Conservation (phyloP, 768 basidiomycete genomes). For the Dentipellis sp. region DNA sequence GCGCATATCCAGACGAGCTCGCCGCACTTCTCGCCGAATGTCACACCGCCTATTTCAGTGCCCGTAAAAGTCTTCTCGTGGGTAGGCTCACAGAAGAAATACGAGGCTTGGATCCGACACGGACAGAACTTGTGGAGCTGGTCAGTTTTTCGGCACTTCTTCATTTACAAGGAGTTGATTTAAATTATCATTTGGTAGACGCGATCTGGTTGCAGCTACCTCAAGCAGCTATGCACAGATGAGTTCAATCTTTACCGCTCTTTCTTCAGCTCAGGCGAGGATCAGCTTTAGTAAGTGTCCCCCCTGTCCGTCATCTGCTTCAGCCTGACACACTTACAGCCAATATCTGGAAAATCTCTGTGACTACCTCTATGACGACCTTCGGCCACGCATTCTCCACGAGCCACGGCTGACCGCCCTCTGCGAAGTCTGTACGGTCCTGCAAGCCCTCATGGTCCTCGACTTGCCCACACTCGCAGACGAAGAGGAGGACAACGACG, state of each 20-base stretch:
- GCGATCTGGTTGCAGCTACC: slow-evolving; percentile 81
- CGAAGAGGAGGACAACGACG: slow-evolving; percentile 25
- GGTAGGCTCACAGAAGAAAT: slow-evolving; percentile 76
- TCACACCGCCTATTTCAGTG: slow-evolving; percentile 72
- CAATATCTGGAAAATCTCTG: slow-evolving; percentile 86
- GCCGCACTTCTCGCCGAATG: slow-evolving; percentile 78
- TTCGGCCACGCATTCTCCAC: slow-evolving; percentile 91
- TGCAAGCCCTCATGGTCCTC: slow-evolving; percentile 93
- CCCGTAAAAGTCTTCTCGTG: slow-evolving; percentile 63
- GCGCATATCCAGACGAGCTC: slow-evolving; percentile 76
- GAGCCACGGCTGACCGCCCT: slow-evolving; percentile 81
- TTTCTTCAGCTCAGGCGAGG: slow-evolving; percentile 84
- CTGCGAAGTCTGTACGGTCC: slow-evolving; percentile 92
- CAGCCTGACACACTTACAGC: slow-evolving; percentile 29
- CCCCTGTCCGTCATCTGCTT: neutral
- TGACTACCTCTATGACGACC: slow-evolving; percentile 90
- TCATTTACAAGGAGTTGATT: neutral
- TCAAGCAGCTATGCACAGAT: slow-evolving; percentile 85
- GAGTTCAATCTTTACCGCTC: slow-evolving; percentile 81
- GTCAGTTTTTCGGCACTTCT: slow-evolving; percentile 29
- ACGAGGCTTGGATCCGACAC: slow-evolving; percentile 65
- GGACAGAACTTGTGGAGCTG: slow-evolving; percentile 82
- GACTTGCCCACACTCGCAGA: slow-evolving; percentile 47
- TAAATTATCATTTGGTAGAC: slow-evolving; percentile 42
- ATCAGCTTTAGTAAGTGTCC: slow-evolving; percentile 53